Evolutionary conservation across 192 early-diverging fungal species (phyloP).

Genomic region (Gonapodya sp.): DNA sequence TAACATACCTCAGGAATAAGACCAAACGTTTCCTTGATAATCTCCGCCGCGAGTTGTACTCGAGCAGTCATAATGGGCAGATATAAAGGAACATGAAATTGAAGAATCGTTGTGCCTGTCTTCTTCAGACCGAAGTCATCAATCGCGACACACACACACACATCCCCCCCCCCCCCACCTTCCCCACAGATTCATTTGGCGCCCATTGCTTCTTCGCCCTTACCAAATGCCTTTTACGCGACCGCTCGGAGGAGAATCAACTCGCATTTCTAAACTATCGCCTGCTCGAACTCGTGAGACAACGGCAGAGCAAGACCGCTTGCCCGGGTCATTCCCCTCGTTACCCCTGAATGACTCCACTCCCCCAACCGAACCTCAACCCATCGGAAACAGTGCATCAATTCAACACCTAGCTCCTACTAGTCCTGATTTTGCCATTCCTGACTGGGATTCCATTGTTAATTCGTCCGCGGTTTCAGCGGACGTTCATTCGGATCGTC

Average conservation of each 20-base stretch:
- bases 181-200: too few species aligned
- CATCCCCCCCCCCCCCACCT: too few species aligned
- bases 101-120: too few species aligned
- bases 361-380: neutral
- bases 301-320: neutral
- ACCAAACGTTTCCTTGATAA: neutral
- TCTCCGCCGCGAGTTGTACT: neutral
- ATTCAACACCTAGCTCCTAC: neutral
- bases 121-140: too few species aligned
- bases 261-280: neutral
- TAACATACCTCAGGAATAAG: neutral
- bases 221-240: neutral
- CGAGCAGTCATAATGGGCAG: neutral
- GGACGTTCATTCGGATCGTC: neutral
- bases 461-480: neutral
- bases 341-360: neutral
- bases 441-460: neutral
- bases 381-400: neutral
- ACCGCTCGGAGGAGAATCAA: neutral
- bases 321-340: neutral
- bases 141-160: too few species aligned
- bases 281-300: neutral
- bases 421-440: neutral
- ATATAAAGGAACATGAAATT: too few species aligned
- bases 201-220: too few species aligned